Evolutionary conservation across 148 eudicot genomes (phyloP).

Genomic region (Vaccinium darrowii): DNA sequence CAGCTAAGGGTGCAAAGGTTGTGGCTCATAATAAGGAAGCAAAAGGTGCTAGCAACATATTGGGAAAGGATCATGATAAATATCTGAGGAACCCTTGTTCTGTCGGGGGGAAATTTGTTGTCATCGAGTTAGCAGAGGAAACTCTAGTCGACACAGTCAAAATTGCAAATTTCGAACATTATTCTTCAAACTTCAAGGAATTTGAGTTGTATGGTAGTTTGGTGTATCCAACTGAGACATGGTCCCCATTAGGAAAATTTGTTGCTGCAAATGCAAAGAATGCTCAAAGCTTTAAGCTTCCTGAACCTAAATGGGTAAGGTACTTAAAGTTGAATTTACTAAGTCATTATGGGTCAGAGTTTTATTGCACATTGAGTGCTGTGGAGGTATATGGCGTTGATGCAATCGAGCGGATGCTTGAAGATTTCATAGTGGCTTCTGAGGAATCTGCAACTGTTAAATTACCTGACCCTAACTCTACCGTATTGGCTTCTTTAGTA

Average conservation of each 20-base stretch:
- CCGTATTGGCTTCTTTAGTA: conserved; percentile 30
- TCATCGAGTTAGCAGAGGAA: conserved; percentile 84
- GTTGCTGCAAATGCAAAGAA: conserved; percentile 80
- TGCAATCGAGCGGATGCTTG: conserved; percentile 92
- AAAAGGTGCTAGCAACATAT: conserved; percentile 77
- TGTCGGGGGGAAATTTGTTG: conserved; percentile 64
- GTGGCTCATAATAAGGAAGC: conserved; percentile 90
- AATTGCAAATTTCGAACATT: conserved; percentile 88
- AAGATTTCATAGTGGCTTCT: conserved; percentile 73
- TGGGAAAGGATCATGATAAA: conserved; percentile 90
- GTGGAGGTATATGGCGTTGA: conserved; percentile 89
- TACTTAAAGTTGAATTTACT: conserved; percentile 67
- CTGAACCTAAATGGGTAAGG: conserved; percentile 83
- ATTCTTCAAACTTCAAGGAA: conserved; percentile 88
- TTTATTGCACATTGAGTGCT: conserved; percentile 79
- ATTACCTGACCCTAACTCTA: conserved; percentile 41
- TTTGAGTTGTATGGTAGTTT: conserved; percentile 72
- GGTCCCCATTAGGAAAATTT: conserved; percentile 69
- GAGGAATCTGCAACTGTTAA: conserved; percentile 31
- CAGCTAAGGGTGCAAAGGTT: conserved; percentile 87
- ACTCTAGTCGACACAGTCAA: conserved; percentile 76
- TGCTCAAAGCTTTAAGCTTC: conserved; percentile 65
- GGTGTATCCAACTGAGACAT: conserved; percentile 69
- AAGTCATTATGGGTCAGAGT: conserved; percentile 82
- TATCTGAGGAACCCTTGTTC: conserved; percentile 93